Base-by-base conservation (phyloP, 768 basidiomycete genomes). In the Psilocybe azurescens region DNA sequence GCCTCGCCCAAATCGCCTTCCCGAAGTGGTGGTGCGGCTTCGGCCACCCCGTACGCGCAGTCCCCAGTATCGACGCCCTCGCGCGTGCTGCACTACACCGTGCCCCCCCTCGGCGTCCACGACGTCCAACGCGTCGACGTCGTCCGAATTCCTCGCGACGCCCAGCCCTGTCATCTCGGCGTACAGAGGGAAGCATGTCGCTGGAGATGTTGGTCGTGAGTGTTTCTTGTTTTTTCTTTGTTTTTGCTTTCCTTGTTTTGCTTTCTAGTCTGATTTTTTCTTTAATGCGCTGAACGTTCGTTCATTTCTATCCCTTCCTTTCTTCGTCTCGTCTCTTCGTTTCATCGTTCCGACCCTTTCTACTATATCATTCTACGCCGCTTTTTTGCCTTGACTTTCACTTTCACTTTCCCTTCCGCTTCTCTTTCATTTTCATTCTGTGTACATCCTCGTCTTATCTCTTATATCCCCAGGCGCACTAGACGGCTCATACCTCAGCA, bases 121-220 rank as follows among this genome's bases (percentile, higher is more conserved):
- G 30, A 3, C 48, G n/a, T 47, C 53, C n/a, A 39, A 20, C 33
- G 20, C 1, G 16, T 79, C 77, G 8, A 77, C 77, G 9, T 70
- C 73, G 4, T 72, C 74, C 28, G 67, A 70, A 16, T 73, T 74
- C 56, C 67, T 74, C 46, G 59, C 76, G 33, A 77, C 78, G 0
- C 81, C 80, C 0, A 80, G 79, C 56, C 81, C 82, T 18, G 73
- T 78, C 2, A 70, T 81, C 16, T 76, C 79, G 3, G 78, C 81
- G 2, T 82, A 81, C 56, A 69, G 79, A 60, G 80, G 79, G 13
- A 81, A 77, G 60, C 77, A 80, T 51, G 57, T 67, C 1, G 73
- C 64, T 18, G 67, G 68, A 24, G 75, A 75, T 53, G 65, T 77
- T 30, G 82, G 81, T 18, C 79, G 81, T 81, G 56, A 65, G 79